Conservation (phyloP, 768 basidiomycete genomes). For the Cubamyces sp. region DNA sequence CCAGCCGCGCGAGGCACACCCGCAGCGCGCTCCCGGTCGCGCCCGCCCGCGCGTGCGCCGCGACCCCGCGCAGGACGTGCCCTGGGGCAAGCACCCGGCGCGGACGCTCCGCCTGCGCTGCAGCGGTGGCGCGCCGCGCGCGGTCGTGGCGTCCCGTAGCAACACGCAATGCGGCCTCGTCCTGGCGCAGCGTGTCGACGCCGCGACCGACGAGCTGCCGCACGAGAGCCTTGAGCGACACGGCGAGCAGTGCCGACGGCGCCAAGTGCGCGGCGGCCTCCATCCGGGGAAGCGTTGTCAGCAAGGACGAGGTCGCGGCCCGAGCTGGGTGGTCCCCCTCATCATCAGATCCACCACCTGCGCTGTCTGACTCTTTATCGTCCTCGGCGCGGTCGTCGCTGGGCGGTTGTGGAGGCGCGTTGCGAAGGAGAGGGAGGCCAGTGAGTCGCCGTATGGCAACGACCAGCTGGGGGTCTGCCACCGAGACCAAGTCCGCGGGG, state of each 20-base stretch:
- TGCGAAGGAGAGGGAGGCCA: slow-evolving; percentile 5
- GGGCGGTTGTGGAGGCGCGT: neutral
- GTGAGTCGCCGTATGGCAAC: slow-evolving; percentile 28
- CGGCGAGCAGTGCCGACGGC: slow-evolving; percentile 43
- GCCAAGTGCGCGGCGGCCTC: slow-evolving; percentile 35
- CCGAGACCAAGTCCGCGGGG: slow-evolving; percentile 30
- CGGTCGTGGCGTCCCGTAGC: slow-evolving; percentile 18
- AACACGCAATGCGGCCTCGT: slow-evolving; percentile 33
- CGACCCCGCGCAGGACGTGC: slow-evolving; percentile 45
- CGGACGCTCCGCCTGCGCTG: slow-evolving; percentile 14
- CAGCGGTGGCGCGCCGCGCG: slow-evolving; percentile 24
- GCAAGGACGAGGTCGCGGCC: neutral
- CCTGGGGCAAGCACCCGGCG: slow-evolving; percentile 41
- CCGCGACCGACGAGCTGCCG: slow-evolving; percentile 40
- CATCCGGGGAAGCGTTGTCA: slow-evolving; percentile 18
- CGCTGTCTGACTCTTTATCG: no score
- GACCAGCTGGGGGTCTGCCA: slow-evolving; percentile 34
- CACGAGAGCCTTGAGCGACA: slow-evolving; percentile 38
- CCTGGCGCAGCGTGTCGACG: slow-evolving; percentile 37
- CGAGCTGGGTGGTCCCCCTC: neutral
- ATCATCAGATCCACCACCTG: no score
- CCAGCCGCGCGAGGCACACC: slow-evolving; percentile 38
- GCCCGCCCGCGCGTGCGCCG: slow-evolving; percentile 16
- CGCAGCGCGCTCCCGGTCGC: slow-evolving; percentile 28
- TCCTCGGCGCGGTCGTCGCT: neutral